phyloP scores from a whole-genome alignment of 257 asterid genomes.

The Fraxinus quadrangulata region DNA sequence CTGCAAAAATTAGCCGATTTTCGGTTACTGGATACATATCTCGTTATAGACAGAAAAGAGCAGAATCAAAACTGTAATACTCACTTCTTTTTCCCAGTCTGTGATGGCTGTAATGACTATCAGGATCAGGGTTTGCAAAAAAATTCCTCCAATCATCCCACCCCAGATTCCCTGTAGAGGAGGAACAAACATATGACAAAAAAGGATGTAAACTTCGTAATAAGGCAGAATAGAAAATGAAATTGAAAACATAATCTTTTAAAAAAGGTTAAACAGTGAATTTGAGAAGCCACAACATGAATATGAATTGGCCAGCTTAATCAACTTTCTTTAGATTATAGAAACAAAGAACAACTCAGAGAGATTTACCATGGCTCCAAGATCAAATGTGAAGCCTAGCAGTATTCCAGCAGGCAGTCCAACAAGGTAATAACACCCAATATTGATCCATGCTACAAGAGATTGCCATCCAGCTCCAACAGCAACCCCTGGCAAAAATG shows the following conservation, averaged over 20 bases:
- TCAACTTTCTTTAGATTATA: not conserved
- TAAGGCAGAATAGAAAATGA: not conserved
- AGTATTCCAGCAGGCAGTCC: conserved; percentile 78
- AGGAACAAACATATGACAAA: not conserved
- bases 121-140: conserved; percentile 72
- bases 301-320: not conserved
- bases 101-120: conserved; percentile 48
- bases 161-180: conserved; percentile 86
- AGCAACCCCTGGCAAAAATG: conserved; percentile 63
- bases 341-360: not conserved
- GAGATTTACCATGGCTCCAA: conserved; percentile 51
- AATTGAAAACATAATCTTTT: not conserved
- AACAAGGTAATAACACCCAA: conserved; percentile 68
- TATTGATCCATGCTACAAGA: conserved; percentile 67
- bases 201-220: not conserved
- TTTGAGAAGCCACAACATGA: not conserved
- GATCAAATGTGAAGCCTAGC: conserved; percentile 59
- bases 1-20: conserved; percentile 32
- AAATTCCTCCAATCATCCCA: conserved; percentile 79
- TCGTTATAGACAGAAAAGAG: not conserved
- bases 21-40: not conserved
- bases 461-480: conserved; percentile 98
- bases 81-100: conserved; percentile 81
- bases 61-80: not conserved
- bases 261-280: not conserved